Evolutionary conservation across 2,329 filamentous ascomycete genomes (phyloP), one percentile per base, ranked within the genome.

Genomic region (Aspergillus cejpii): DNA sequence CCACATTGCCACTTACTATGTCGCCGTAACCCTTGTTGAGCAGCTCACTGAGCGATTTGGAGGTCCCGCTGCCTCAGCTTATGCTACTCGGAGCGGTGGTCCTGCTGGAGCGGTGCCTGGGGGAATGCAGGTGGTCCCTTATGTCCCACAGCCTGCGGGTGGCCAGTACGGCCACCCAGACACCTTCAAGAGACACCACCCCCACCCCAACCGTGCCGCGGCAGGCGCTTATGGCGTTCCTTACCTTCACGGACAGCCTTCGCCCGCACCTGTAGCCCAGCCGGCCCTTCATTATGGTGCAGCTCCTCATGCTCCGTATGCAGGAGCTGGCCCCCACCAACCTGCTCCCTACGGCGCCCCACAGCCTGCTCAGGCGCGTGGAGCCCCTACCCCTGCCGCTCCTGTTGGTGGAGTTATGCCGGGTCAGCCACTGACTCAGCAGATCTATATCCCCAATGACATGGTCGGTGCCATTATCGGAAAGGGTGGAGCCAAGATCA

Each of bases 381-480:
- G 80, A 50, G 85, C 81, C 17, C 83, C 84, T 43, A 83, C 85
- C 40, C 80, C 81, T 50, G 60, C 55, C 2, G 62, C 65, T 60
- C 85, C 87, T 6, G 84, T 89, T 72, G 80, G 83, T 52, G 80
- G 80, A 14, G 80, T 81, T 70, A 77, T 90, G 59, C 83, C 85
- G 31, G 87, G 87, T 41, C 84, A 87, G 53, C 88, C 90, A 40
- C 76, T 97, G 61, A 98, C 92, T 2, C 92, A 98, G 70, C 92
- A 98, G 70, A 98, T 98, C 56, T 98, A 86, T 72, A 98, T 98
- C 59, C 92, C 92, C 47, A 98, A 98, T 65, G 92, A 98, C 63
- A 97, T 98, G 92, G 92, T 98, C 43, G 92, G 92, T 52, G 92
- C 92, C 44, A 98, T 98, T 60, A 98, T 98, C 59, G 92, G 92